Conservation (phyloP, 1,139 yeast genomes). For the Kodamaea sp. region DNA sequence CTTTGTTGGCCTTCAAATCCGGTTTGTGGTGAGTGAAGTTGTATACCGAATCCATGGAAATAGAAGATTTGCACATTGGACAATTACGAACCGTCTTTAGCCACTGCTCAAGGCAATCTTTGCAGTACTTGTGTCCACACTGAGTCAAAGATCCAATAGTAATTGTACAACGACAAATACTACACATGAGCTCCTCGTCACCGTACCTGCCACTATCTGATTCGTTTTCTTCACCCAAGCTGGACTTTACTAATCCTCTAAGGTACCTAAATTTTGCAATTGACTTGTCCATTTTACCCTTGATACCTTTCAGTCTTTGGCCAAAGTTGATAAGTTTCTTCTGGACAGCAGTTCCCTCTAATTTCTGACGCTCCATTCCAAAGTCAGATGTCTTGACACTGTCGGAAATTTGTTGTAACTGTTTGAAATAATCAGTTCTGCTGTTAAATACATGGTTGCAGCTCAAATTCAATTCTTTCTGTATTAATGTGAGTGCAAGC, state of each 20-base stretch:
- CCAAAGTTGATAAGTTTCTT: conserved; percentile 11
- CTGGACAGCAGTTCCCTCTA: conserved; percentile 14
- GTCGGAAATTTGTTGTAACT: conserved; percentile 84
- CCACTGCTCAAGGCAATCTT: conserved; percentile 78
- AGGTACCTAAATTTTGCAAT: conserved; percentile 64
- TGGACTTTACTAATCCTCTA: conserved; percentile 39
- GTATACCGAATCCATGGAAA: conserved; percentile 52
- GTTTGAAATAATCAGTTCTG: conserved; percentile 77
- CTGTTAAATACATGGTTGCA: conserved; percentile 73
- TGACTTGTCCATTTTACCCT: conserved; percentile 35
- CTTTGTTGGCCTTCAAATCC: conserved; percentile 48
- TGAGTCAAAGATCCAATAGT: conserved; percentile 75
- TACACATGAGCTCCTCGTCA: conserved; percentile 51
- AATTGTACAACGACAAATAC: conserved; percentile 73
- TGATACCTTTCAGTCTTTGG: conserved; percentile 8
- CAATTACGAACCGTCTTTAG: conserved; percentile 53
- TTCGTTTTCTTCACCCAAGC: conserved; percentile 7
- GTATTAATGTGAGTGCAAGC: conserved; percentile 37
- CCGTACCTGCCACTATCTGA: conserved; percentile 13
- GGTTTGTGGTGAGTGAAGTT: conserved; percentile 55
- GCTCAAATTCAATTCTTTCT: conserved; percentile 49
- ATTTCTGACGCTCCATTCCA: conserved; percentile 20
- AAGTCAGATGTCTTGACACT: conserved; percentile 49
- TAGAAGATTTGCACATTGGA: conserved; percentile 71
- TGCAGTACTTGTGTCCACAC: conserved; percentile 91